phyloP scores from a whole-genome alignment of 371 early-diverging fungal species.

The Lichtheimia ramosa region DNA sequence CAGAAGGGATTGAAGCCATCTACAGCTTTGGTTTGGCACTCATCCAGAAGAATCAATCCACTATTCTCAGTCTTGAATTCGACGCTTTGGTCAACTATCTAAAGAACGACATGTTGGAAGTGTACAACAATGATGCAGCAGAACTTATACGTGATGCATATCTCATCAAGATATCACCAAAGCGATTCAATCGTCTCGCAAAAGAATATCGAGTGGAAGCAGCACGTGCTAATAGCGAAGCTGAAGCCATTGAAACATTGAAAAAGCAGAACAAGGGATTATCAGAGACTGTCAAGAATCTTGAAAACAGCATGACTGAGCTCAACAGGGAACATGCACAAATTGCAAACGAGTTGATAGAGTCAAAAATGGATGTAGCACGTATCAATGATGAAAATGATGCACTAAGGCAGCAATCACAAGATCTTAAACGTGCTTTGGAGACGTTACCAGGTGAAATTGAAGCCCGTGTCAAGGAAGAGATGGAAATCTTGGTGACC shows the following conservation, averaged over 20 bases:
- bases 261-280: conserved; percentile 73
- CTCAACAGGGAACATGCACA: conserved; percentile 74
- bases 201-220: conserved; percentile 70
- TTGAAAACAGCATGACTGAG: conserved; percentile 61
- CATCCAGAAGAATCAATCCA: conserved; percentile 74
- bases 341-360: conserved; percentile 55
- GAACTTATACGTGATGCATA: conserved; percentile 82
- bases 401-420: conserved; percentile 60
- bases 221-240: conserved; percentile 64
- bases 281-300: conserved; percentile 50
- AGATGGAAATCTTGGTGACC: conserved; percentile 78
- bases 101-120: conserved; percentile 76
- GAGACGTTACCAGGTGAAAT: conserved; percentile 59
- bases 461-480: conserved; percentile 70
- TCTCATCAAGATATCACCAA: conserved; percentile 68
- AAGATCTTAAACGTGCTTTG: conserved; percentile 56
- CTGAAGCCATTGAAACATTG: conserved; percentile 63
- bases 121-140: conserved; percentile 56
- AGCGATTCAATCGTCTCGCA: conserved; percentile 68
- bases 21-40: conserved; percentile 85
- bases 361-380: conserved; percentile 61
- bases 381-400: conserved; percentile 59
- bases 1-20: conserved; percentile 86
- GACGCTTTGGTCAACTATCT: conserved; percentile 82
- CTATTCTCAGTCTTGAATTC: conserved; percentile 78